Evolutionary conservation across 2,329 filamentous ascomycete species (phyloP).

Genomic region (Pseudogymnoascus verrucosus): DNA sequence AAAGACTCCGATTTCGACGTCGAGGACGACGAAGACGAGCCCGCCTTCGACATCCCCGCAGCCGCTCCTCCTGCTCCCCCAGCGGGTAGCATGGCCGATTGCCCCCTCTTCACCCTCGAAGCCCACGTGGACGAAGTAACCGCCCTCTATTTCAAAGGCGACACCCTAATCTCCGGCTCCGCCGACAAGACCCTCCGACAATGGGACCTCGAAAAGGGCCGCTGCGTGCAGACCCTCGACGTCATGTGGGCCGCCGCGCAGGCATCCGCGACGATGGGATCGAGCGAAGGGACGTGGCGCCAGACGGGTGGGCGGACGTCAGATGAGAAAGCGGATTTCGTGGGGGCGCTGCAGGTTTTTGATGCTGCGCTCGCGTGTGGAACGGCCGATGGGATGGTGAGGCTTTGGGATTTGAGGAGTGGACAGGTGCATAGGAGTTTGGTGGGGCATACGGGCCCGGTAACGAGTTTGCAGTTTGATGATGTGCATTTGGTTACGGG

Average conservation of each 20-base stretch:
- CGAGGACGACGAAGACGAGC: conserved; percentile 51
- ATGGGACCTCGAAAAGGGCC: conserved; percentile 96
- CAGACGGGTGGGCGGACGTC: conserved; percentile 52
- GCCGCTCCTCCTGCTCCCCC: conserved; percentile 62
- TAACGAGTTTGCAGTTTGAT: conserved; percentile 93
- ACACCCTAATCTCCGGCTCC: conserved; percentile 88
- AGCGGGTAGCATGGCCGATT: conserved; percentile 78
- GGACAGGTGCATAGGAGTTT: conserved; percentile 95
- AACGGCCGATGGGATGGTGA: conserved; percentile 94
- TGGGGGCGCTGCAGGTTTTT: conserved; percentile 90
- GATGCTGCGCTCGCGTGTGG: conserved; percentile 93
- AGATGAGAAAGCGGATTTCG: conserved; percentile 73
- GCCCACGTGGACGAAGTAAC: conserved; percentile 93
- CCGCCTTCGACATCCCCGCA: conserved; percentile 64
- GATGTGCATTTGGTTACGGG: conserved; percentile 92
- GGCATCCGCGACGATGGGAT: conserved; percentile 61
- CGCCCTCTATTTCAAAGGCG: conserved; percentile 80
- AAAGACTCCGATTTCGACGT: conserved; percentile 51
- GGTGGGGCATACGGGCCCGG: conserved; percentile 89
- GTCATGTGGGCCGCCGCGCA: conserved; percentile 97
- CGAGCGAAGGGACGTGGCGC: conserved; percentile 61
- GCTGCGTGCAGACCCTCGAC: conserved; percentile 93
- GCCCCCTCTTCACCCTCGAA: conserved; percentile 77
- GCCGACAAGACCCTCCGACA: conserved; percentile 95
- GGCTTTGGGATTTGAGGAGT: conserved; percentile 91